Evolutionary conservation across 164 flowering plant species (phyloP).

Genomic region (Stephania japonica): DNA sequence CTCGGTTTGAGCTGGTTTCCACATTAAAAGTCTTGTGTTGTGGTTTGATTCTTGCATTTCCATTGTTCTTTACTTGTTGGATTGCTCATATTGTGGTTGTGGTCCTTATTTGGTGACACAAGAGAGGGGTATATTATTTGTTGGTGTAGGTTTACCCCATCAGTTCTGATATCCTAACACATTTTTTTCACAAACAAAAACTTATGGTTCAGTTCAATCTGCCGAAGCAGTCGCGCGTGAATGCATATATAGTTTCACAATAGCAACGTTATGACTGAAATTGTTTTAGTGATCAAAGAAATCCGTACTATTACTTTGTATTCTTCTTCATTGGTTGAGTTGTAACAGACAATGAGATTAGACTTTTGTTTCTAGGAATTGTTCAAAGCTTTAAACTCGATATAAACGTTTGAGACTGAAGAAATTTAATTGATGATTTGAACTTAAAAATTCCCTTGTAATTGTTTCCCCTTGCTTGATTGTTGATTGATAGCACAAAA

Average conservation of each 20-base stretch:
- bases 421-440: background rate
- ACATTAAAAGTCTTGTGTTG: too few species aligned
- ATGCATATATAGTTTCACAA: background rate
- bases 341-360: background rate
- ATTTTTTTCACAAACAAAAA: background rate
- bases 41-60: too few species aligned
- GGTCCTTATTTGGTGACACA: too few species aligned
- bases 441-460: background rate
- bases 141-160: too few species aligned
- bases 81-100: too few species aligned
- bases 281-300: background rate
- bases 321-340: background rate
- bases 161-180: background rate
- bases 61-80: too few species aligned
- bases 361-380: background rate
- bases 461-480: background rate
- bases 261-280: too few species aligned
- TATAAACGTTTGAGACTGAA: background rate
- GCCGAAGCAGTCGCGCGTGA: background rate
- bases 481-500: background rate
- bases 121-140: too few species aligned
- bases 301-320: too few species aligned
- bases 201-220: background rate
- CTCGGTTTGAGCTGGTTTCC: too few species aligned
- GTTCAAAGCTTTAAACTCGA: background rate